These are phyloP conservation scores for Microbotryum saponariae DNA, from an alignment of 1,284 basidiomycete species.

Conservation along the genomic window DNA sequence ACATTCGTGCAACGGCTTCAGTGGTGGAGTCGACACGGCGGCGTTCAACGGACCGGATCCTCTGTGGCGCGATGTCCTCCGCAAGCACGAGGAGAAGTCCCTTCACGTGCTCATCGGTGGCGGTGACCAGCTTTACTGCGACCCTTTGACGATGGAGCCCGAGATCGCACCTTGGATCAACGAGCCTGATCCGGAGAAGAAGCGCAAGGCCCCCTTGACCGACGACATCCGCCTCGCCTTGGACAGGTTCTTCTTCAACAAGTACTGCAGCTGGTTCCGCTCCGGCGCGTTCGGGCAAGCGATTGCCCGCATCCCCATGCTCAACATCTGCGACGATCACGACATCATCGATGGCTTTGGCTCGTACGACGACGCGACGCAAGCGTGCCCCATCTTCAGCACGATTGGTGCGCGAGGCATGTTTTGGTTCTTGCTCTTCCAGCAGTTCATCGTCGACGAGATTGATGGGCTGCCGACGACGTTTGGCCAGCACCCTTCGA, in stretches of 20 bases:
- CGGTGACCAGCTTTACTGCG: conserved; percentile 43
- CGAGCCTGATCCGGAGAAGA: conserved; percentile 56
- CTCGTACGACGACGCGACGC: conserved; percentile 67
- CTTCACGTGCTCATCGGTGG: conserved; percentile 27
- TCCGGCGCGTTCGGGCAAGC: conserved; percentile 85
- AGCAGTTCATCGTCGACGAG: conserved; percentile 48
- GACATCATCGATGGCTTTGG: conserved; percentile 46
- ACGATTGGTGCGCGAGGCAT: conserved; percentile 44
- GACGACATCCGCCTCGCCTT: conserved; percentile 68
- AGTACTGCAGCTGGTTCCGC: conserved; percentile 53
- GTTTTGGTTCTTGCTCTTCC: conserved; percentile 86
- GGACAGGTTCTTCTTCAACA: conserved; percentile 70
- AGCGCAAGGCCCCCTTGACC: conserved; percentile 54
- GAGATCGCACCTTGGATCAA: conserved; percentile 68
- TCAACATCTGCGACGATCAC: conserved; percentile 56
- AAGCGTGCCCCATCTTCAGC: conserved; percentile 66
- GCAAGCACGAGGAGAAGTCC: conserved; percentile 62
- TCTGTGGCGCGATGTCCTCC: conserved; percentile 87
- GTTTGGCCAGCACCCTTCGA: conserved; percentile 36
- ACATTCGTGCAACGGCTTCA: conserved; percentile 51
- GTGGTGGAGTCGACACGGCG: conserved; percentile 45
- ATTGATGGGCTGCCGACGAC: conserved; percentile 62
- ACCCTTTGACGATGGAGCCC: conserved; percentile 45
- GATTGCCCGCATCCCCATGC: conserved; percentile 75
- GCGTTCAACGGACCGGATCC: conserved; percentile 42